These are phyloP conservation scores for Saprolegnia parasitica DNA, from an alignment of 352 stramenopile species.

Conservation along the genomic window DNA sequence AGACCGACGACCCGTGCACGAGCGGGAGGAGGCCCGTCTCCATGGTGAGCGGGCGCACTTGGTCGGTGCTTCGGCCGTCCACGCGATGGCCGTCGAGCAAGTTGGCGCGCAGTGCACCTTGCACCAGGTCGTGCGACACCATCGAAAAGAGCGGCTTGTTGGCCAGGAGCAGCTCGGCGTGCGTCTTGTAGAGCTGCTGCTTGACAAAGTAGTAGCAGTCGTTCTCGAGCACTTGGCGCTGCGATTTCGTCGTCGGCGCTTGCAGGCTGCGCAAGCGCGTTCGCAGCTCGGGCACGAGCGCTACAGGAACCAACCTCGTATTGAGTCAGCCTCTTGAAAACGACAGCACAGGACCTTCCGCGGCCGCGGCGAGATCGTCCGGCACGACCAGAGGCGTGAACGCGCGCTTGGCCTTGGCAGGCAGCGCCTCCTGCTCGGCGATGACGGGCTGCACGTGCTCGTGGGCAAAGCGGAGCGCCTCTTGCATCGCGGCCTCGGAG, in stretches of 20 bases:
- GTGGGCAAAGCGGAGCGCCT: constrained; percentile 78
- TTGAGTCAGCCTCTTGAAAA: not conserved
- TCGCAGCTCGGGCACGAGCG: constrained; percentile 47
- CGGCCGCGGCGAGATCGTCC: constrained; percentile 49
- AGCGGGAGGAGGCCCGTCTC: constrained; percentile 85
- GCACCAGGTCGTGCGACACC: constrained; percentile 74
- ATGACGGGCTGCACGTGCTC: constrained; percentile 50
- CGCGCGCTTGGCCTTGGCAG: constrained; percentile 65
- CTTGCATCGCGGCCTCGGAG: constrained; percentile 57
- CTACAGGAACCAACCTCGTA: constrained; percentile 3
- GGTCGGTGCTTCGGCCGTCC: constrained; percentile 76
- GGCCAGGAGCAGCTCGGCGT: constrained; percentile 31
- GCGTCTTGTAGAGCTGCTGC: constrained; percentile 49
- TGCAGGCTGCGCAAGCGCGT: constrained; percentile 33
- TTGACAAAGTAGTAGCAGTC: constrained; percentile 69
- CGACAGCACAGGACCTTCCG: constrained; percentile 27
- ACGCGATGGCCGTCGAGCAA: constrained; percentile 58
- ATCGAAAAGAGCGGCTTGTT: constrained; percentile 53
- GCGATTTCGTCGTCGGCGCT: constrained; percentile 45
- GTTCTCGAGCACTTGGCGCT: constrained; percentile 62
- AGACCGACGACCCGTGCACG: constrained; percentile 86
- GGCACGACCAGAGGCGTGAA: constrained; percentile 48
- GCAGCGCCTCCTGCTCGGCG: constrained; percentile 54
- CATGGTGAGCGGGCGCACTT: constrained; percentile 82
- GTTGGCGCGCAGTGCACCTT: constrained; percentile 57